Evolutionary conservation across 371 early-diverging fungal genomes (phyloP).

Genomic region (Choanephora cucurbitarum): DNA sequence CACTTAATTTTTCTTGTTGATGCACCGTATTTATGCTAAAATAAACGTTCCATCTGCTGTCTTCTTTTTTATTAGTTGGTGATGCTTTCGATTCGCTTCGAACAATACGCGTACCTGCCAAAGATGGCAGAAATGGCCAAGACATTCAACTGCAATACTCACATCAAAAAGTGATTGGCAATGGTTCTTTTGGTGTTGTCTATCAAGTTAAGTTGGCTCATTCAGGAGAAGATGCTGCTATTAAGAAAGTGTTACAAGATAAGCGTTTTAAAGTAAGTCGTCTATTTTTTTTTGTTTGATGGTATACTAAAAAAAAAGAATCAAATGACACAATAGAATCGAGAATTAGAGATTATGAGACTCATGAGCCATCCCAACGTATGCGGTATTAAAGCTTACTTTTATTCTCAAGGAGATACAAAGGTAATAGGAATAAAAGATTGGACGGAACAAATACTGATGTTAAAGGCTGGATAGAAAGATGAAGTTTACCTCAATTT

Average conservation of each 20-base stretch:
- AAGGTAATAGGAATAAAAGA: conserved; percentile 21
- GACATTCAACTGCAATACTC: conserved; percentile 83
- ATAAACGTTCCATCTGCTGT: no score
- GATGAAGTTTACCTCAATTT: conserved; percentile 85
- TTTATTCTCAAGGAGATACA: conserved; percentile 68
- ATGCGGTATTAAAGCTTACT: conserved; percentile 72
- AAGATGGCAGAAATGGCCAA: conserved; percentile 82
- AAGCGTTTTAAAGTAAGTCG: conserved; percentile 85
- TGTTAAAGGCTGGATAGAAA: conserved; percentile 19
- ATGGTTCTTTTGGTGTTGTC: conserved; percentile 96
- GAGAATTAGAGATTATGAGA: conserved; percentile 86
- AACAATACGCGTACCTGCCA: conserved; percentile 52
- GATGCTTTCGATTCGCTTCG: conserved; percentile 30
- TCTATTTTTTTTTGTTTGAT: not conserved
- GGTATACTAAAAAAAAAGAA: no score
- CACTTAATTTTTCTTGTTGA: not conserved
- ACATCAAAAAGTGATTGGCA: conserved; percentile 88
- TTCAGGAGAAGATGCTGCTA: conserved; percentile 79
- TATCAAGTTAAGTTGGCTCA: conserved; percentile 86
- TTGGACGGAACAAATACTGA: no score
- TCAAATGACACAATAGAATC: no score
- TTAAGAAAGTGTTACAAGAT: conserved; percentile 96
- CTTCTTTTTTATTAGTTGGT: conserved; percentile 8
- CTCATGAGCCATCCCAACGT: conserved; percentile 78
- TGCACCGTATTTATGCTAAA: not conserved